Evolutionary conservation across 108 stramenopile species (phyloP).

Genomic region (Stephanodiscus minutulus): DNA sequence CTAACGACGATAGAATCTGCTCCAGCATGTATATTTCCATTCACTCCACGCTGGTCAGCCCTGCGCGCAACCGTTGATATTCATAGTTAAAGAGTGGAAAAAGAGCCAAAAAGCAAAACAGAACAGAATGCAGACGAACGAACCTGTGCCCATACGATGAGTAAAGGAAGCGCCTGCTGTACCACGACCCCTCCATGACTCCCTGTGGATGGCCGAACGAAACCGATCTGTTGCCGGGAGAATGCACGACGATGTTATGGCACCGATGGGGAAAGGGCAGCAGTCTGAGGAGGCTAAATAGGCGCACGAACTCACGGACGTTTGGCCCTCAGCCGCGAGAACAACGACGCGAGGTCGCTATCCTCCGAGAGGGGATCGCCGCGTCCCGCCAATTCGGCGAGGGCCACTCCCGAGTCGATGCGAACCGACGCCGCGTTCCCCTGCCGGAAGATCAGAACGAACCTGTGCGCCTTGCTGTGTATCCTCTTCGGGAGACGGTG

Average conservation of each 20-base stretch:
- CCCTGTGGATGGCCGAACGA: slow-evolving; percentile 31
- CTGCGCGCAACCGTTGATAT: slow-evolving; percentile 16
- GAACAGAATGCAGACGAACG: too few relatives aligned
- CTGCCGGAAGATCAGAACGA: slow-evolving; percentile 52
- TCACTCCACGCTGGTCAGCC: slow-evolving; percentile 49
- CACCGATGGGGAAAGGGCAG: not conserved
- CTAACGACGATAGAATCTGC: slow-evolving; percentile 60
- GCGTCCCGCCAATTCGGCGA: slow-evolving; percentile 18
- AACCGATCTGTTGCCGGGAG: not conserved
- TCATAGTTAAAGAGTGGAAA: too few relatives aligned
- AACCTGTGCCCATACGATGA: slow-evolving; percentile 18
- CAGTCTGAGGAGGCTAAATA: too few relatives aligned
- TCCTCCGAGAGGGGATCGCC: slow-evolving; percentile 14
- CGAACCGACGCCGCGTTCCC: slow-evolving; percentile 24
- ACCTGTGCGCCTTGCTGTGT: slow-evolving; percentile 19
- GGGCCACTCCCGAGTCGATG: slow-evolving; percentile 42
- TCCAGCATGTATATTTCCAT: slow-evolving; percentile 41
- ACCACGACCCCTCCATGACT: slow-evolving; percentile 19
- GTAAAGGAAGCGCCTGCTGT: slow-evolving; percentile 26
- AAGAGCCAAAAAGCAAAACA: too few relatives aligned
- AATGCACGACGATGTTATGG: not conserved
- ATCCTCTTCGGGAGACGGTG: slow-evolving; percentile 48
- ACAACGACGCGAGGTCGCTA: slow-evolving; percentile 11
- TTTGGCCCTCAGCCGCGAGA: slow-evolving; percentile 22
- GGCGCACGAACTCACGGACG: slow-evolving; percentile 6